Evolutionary conservation across 129 eudicot genomes (phyloP).

Genomic region (Deinandra increscens): DNA sequence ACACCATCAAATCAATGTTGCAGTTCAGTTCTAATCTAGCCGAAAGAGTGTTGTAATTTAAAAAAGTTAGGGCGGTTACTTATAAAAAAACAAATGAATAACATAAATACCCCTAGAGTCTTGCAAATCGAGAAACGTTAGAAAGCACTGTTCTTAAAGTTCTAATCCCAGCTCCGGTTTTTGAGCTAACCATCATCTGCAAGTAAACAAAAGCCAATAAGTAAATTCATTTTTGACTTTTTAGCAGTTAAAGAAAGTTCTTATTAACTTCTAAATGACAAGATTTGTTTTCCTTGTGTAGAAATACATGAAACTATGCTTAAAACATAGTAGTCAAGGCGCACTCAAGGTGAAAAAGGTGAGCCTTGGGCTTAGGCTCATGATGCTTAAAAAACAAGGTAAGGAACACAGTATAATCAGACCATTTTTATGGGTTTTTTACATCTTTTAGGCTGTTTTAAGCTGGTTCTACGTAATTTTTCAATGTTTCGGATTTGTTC

Average conservation of each 20-base stretch:
- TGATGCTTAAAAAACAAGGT: too few relatives aligned
- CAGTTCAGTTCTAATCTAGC: background rate
- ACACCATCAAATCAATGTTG: background rate
- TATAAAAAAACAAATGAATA: background rate
- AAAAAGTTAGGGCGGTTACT: background rate
- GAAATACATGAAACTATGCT: conserved; percentile 4
- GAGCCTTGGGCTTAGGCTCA: too few relatives aligned
- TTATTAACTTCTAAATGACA: background rate
- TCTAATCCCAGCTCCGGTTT: conserved; percentile 86
- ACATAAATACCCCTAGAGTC: conserved; percentile 35
- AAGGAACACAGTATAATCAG: too few relatives aligned
- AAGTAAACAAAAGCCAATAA: conserved; percentile 15
- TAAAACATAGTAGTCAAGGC: too few relatives aligned
- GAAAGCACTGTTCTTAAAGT: conserved; percentile 75
- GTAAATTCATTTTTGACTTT: background rate
- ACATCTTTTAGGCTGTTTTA: too few relatives aligned
- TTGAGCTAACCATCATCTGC: conserved; percentile 98
- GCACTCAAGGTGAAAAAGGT: too few relatives aligned
- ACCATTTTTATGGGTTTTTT: too few relatives aligned
- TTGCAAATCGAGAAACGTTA: conserved; percentile 62
- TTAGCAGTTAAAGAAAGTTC: background rate
- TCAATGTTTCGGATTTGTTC: too few relatives aligned
- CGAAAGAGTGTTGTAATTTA: background rate
- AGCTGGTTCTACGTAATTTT: too few relatives aligned
- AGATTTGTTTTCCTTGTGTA: background rate